Conservation (phyloP, 2,329 filamentous ascomycete genomes). For the Monascus ruber region DNA sequence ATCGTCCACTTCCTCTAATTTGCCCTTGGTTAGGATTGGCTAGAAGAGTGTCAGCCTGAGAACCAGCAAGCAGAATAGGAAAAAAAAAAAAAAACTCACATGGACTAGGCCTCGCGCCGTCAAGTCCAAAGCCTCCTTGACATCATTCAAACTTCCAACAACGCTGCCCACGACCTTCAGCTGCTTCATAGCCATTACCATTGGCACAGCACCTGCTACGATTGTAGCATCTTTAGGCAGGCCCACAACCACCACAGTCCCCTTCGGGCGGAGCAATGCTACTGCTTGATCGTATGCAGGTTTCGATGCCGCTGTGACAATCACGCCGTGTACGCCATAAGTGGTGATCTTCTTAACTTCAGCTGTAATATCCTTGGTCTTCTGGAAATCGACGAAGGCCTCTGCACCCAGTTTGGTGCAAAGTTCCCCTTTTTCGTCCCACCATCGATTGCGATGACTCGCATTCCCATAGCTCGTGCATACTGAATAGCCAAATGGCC, state of each 20-base stretch:
- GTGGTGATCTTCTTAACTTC: constrained; percentile 70
- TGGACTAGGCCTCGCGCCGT: neutral
- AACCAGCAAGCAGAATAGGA: too few species aligned
- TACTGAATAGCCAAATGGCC: constrained; percentile 75
- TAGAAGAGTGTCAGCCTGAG: too few species aligned
- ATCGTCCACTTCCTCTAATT: too few species aligned
- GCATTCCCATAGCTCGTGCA: constrained; percentile 78
- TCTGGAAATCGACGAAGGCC: constrained; percentile 66
- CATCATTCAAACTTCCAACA: neutral
- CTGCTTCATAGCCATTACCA: constrained; percentile 63
- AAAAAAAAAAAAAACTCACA: too few species aligned
- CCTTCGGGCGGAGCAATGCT: constrained; percentile 69
- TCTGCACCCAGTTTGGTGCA: constrained; percentile 56
- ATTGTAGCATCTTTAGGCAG: constrained; percentile 67
- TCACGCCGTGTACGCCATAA: constrained; percentile 73
- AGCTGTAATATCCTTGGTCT: constrained; percentile 60
- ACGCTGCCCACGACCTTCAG: constrained; percentile 1
- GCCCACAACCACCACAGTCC: constrained; percentile 75
- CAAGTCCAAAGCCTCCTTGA: neutral
- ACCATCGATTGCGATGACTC: constrained; percentile 69
- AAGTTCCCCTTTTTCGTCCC: constrained; percentile 71
- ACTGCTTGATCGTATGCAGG: constrained; percentile 88
- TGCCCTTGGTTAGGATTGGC: too few species aligned
- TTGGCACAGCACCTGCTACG: constrained; percentile 71
- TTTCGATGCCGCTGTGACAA: constrained; percentile 73